Percentiles rank a stretch among this genome's conserved stretches.
Conservation (phyloP, 805 yeast species). For the Candida tallmaniae region DNA sequence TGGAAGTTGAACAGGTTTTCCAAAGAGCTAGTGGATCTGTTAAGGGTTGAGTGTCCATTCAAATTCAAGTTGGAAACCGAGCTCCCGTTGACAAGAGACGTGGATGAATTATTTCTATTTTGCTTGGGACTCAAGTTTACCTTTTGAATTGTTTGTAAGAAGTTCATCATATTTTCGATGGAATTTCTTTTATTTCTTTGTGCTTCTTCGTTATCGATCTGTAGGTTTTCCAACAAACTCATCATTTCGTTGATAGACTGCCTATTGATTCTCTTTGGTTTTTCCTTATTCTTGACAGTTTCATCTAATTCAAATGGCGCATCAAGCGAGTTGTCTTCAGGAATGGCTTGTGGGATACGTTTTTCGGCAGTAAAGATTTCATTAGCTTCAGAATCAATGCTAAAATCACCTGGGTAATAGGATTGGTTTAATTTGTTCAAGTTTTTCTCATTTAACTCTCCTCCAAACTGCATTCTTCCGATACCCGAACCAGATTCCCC, state of each 20-base stretch:
- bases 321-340: background rate
- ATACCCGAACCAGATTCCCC: background rate
- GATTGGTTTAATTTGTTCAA: background rate
- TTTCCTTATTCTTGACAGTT: background rate
- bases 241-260: slow-evolving; percentile 31
- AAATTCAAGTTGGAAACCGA: background rate
- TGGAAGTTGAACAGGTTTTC: background rate
- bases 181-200: slow-evolving; percentile 15
- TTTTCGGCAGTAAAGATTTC: background rate
- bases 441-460: slow-evolving; percentile 3
- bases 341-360: background rate
- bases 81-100: background rate
- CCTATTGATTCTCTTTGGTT: slow-evolving; percentile 15
- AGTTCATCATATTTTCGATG: slow-evolving; percentile 22
- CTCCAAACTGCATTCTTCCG: slow-evolving; percentile 1
- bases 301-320: background rate
- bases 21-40: background rate
- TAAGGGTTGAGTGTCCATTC: background rate
- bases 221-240: slow-evolving; percentile 18
- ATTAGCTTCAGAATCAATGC: background rate
- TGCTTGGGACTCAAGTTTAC: background rate
- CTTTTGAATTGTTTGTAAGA: slow-evolving; percentile 11
- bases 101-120: background rate
- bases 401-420: background rate
- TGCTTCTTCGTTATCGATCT: slow-evolving; percentile 7